These are phyloP conservation scores for Tetraselmis striata DNA, from an alignment of 139 green algal genomes.

Conservation along the genomic window DNA sequence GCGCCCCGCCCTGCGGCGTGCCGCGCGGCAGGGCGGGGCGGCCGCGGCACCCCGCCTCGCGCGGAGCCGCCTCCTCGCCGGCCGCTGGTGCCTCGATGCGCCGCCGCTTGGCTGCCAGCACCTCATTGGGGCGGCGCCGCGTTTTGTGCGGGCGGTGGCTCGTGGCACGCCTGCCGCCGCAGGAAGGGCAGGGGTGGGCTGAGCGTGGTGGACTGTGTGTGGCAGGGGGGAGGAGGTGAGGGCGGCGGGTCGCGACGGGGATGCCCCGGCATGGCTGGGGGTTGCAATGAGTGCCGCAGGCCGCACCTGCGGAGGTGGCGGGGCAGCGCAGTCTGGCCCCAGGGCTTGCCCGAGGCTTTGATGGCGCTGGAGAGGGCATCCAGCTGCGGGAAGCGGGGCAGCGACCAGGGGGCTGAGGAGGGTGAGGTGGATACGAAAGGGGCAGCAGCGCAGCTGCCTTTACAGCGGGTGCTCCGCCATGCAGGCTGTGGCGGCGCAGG, in stretches of 20 bases:
- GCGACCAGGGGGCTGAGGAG: not conserved
- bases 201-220: too few species aligned
- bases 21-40: slow-evolving; percentile 35
- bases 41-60: slow-evolving; percentile 11
- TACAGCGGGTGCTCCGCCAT: not conserved
- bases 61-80: not conserved
- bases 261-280: too few species aligned
- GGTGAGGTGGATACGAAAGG: too few species aligned
- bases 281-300: too few species aligned
- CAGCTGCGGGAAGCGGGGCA: not conserved
- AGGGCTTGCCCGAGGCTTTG: not conserved
- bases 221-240: not conserved
- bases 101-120: slow-evolving; percentile 12
- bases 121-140: slow-evolving; percentile 27
- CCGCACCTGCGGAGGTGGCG: slow-evolving; percentile 26
- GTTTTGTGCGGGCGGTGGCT: slow-evolving; percentile 36
- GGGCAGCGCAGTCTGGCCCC: slow-evolving; percentile 6
- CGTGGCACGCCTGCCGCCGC: slow-evolving; percentile 17
- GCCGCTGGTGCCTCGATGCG: not conserved
- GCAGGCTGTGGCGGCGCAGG: not conserved
- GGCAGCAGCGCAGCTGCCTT: not conserved
- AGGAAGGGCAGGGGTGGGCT: not conserved
- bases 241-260: not conserved
- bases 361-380: not conserved
- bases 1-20: slow-evolving; percentile 12